A percentile compares a stretch with the other conserved stretches of the same genome.
Conservation (phyloP, 352 stramenopile species). For the Globisporangium cystogenes region DNA sequence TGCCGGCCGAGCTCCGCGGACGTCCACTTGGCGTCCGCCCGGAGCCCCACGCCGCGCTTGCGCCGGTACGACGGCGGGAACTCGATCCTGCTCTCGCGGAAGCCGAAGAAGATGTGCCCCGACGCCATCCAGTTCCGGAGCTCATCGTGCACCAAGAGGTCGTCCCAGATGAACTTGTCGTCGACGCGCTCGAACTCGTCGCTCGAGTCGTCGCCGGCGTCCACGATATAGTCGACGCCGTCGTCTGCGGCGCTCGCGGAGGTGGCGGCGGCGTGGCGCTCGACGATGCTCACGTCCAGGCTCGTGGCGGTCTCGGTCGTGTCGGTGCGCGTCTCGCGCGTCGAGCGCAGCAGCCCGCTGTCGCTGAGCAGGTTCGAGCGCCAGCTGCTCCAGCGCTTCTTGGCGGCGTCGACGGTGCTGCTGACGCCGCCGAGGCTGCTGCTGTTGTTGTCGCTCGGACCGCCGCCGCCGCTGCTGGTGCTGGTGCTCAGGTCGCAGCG, state of each 20-base stretch:
- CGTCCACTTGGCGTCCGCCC: conserved; percentile 9
- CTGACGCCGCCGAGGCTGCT: background rate
- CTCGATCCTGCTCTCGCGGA: conserved; percentile 64
- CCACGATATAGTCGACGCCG: conserved; percentile 4
- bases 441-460: too few relatives aligned
- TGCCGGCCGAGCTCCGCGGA: conserved; percentile 29
- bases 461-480: background rate
- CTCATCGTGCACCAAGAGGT: conserved; percentile 69
- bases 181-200: conserved; percentile 24
- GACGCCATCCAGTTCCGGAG: conserved; percentile 46
- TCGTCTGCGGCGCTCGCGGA: too few relatives aligned
- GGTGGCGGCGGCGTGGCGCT: conserved; percentile 16
- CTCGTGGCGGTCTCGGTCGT: conserved; percentile 3
- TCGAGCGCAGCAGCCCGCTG: conserved; percentile 4
- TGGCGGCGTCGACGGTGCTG: background rate
- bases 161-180: conserved; percentile 44
- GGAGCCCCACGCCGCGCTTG: conserved; percentile 26
- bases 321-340: conserved; percentile 2
- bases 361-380: conserved; percentile 14
- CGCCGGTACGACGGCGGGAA: conserved; percentile 79
- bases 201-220: too few relatives aligned
- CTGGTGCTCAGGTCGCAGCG: conserved; percentile 18
- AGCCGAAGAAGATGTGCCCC: conserved; percentile 67
- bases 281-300: conserved; percentile 32
- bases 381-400: conserved; percentile 22